Percentiles rank a stretch among this genome's conserved stretches.
Evolutionary conservation across 345 rosid genomes (phyloP).

Genomic region (Arabidopsis suecica): DNA sequence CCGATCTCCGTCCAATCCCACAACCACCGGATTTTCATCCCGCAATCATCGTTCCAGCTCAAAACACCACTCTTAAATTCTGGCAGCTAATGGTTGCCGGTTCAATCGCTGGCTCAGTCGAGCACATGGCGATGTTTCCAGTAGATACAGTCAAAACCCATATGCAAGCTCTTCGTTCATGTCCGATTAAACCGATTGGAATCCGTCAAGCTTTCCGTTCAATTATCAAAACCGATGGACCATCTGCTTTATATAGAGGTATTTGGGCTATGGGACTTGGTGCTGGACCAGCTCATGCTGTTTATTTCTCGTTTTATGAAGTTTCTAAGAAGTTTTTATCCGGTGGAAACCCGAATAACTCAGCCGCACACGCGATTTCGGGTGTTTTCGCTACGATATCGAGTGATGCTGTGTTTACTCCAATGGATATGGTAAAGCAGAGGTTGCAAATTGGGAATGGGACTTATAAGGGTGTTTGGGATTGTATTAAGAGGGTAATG

Average conservation of each 20-base stretch:
- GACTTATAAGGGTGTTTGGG: slow-evolving; percentile 76
- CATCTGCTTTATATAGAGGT: slow-evolving; percentile 79
- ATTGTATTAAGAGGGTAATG: slow-evolving; percentile 73
- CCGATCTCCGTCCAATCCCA: slow-evolving; percentile 68
- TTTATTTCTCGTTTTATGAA: slow-evolving; percentile 91
- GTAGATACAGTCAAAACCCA: slow-evolving; percentile 95
- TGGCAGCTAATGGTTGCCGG: slow-evolving; percentile 99
- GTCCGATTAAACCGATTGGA: slow-evolving; percentile 83
- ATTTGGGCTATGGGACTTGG: slow-evolving; percentile 98
- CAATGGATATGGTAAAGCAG: slow-evolving; percentile 99
- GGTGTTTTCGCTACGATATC: slow-evolving; percentile 92
- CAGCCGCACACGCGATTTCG: slow-evolving; percentile 81
- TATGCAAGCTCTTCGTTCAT: slow-evolving; percentile 95
- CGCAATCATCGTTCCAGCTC: slow-evolving; percentile 47
- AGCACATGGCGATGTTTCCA: slow-evolving; percentile 99
- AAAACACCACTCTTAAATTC: slow-evolving; percentile 63
- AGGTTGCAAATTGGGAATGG: slow-evolving; percentile 78
- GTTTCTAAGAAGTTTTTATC: slow-evolving; percentile 74
- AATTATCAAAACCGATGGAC: slow-evolving; percentile 72
- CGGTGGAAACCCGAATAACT: slow-evolving; percentile 65
- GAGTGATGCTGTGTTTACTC: slow-evolving; percentile 94
- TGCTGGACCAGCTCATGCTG: slow-evolving; percentile 99
- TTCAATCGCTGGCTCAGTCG: slow-evolving; percentile 87
- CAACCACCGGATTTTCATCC: slow-evolving; percentile 71
- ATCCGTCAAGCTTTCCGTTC: slow-evolving; percentile 82